Evolutionary conservation across 2,329 filamentous ascomycete species (phyloP), one percentile per base, ranked within the genome.

Genomic region (Arachnomyces sp.): DNA sequence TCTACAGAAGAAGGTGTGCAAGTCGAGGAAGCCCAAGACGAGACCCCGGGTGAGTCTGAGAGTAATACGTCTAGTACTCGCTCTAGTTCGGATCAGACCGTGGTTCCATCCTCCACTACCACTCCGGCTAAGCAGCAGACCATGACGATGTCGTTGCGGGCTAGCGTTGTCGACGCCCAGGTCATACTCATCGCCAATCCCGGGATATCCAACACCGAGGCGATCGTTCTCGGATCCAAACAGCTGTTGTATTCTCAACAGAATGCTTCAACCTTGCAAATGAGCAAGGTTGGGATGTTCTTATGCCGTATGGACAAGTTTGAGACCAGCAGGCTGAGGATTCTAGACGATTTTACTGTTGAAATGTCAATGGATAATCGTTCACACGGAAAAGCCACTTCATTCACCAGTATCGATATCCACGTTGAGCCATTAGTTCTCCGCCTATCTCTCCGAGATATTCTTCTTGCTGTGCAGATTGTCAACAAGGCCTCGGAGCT

Each of bases 221-320:
- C 92, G 2, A 93, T 98, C 52, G 93, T 98, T 0, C 72, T 98
- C 16, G 86, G 88, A 36, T 94, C 89, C 2, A 94, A 95, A 59
- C 89, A 98, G 60, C 80, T 96, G 9, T 73, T 96, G 2, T 74
- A 96, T 8, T 94, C 90, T 2, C 85, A 94, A 53, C 93, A 98
- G 60, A 87, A 96, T 66, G 86, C 90, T 7, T 75, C 93, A 51
- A 95, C 92, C 1, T 75, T 99, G 56, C 90, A 98, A 57, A 80
- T 98, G 2, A 89, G 87, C 6, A 82, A 96, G 56, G 78, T 96
- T 39, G 92, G 92, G 52, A 98, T 99, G 92, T 99, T 95, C 61
- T 65, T 98, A 25, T 98, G 93, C 58, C 84, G 92, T 9, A 98
- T 99, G 92, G 93, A 99, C 62, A 86, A 82, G 47, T 96, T 96